Base-by-base conservation (phyloP, 2,329 filamentous ascomycete species). In the Elsinoe fawcettii region DNA sequence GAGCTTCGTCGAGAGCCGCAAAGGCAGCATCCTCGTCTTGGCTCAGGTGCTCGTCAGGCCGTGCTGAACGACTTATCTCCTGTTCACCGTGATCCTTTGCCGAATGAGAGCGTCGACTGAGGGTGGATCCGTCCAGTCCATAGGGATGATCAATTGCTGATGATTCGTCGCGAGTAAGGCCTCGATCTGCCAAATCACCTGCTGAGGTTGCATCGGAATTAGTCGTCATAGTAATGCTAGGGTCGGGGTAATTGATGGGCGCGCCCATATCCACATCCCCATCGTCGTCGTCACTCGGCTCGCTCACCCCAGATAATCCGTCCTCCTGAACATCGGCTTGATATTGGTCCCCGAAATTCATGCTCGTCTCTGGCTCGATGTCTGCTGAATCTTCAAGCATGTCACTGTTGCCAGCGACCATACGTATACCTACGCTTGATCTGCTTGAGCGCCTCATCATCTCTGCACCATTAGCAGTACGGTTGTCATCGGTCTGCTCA, bases 11-110 rank as follows among this genome's bases (percentile, higher is more conserved):
- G 25, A 55, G 51, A 5, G 46, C 56, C 12, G 22, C 37, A n/a
- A 49, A 58, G 3, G 56, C 56, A 3, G 56, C 41, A 22, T 61
- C 30, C 7, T 58, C 16, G 55, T 61, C 32, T 51, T 57, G 56
- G 22, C 53, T 18, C 27, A 14, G 16, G 55, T 14, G 6, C 9
- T 4, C 14, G 11, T n/a, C 34, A 5, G 34, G 34, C 34, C 14
- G 34, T 37, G 34, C 34, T n/a, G 14, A 37, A 12, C 34, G n/a
- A n/a, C n/a, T n/a, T n/a, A n/a, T n/a, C n/a, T n/a, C n/a, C n/a
- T n/a, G n/a, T n/a, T n/a, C n/a, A n/a, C n/a, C n/a, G n/a, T n/a
- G n/a, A n/a, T n/a, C n/a, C n/a, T n/a, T n/a, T n/a, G n/a, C n/a
- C n/a, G n/a, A n/a, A n/a, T n/a, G n/a, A n/a, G n/a, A n/a, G n/a